phyloP scores from a whole-genome alignment of 1,284 basidiomycete genomes.

The Chalciporus sp. region DNA sequence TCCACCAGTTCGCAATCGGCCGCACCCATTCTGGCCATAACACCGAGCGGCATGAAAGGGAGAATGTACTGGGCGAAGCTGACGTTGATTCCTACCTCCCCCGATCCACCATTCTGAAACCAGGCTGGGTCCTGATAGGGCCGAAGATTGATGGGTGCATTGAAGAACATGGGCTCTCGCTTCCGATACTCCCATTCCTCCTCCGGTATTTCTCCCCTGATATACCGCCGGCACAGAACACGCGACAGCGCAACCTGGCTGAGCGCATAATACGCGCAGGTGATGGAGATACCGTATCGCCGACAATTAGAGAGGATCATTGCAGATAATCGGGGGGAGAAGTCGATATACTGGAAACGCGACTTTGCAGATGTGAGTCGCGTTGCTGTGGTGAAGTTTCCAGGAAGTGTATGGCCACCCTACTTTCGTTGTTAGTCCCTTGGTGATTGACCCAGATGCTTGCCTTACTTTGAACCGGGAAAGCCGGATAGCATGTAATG shows the following conservation, averaged over 20 bases:
- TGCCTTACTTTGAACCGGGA: too few relatives aligned
- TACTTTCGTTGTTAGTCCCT: too few relatives aligned
- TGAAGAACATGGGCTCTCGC: constrained; percentile 52
- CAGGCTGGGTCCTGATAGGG: constrained; percentile 47
- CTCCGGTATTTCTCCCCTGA: constrained; percentile 48
- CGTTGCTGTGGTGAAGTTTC: constrained; percentile 39
- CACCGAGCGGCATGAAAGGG: constrained; percentile 52
- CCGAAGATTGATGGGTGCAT: constrained; percentile 53
- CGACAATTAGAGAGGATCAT: constrained; percentile 43
- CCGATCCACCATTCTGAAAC: constrained; percentile 45
- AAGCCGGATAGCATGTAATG: too few relatives aligned
- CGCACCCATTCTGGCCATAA: constrained; percentile 3
- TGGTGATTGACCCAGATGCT: too few relatives aligned
- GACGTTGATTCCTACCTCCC: constrained; percentile 48
- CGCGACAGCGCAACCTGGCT: too few relatives aligned
- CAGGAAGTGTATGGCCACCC: constrained; percentile 59
- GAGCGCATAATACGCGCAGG: constrained; percentile 50
- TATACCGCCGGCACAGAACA: too few relatives aligned
- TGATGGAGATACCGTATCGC: too few relatives aligned
- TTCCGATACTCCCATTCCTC: constrained; percentile 56
- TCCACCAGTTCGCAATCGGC: constrained; percentile 33
- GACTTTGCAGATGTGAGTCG: constrained; percentile 42
- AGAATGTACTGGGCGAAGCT: constrained; percentile 47
- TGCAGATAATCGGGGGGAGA: constrained; percentile 31
- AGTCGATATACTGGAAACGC: constrained; percentile 23